A percentile compares a stretch with the other conserved stretches of the same genome.
Conservation (phyloP, 495 filamentous ascomycete genomes). For the Neurospora sp. region DNA sequence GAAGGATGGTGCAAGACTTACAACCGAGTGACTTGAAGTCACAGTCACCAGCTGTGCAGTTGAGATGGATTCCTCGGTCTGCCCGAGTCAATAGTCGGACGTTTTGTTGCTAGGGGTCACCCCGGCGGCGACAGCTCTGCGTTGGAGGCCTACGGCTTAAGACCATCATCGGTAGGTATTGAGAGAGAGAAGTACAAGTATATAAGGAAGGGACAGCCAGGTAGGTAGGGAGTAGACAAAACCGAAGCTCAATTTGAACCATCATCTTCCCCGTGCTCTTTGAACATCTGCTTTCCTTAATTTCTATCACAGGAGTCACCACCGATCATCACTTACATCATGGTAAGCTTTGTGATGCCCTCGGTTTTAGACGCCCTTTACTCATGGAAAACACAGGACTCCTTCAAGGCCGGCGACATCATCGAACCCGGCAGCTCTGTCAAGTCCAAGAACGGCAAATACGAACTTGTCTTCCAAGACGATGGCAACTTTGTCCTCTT, state of each 20-base stretch:
- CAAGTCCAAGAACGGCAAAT: not conserved
- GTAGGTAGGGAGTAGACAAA: not conserved
- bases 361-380: not conserved
- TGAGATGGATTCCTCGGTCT: not conserved
- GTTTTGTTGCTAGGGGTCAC: not conserved
- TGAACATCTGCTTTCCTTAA: not conserved
- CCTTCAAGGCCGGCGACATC: not conserved
- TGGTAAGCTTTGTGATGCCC: not conserved
- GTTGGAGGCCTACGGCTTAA: not conserved
- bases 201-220: not conserved
- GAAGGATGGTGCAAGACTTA: not conserved
- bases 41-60: not conserved
- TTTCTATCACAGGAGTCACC: not conserved
- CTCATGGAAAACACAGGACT: not conserved
- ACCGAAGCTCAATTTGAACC: not conserved
- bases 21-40: not conserved
- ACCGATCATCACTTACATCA: not conserved
- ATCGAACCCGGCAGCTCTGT: not conserved
- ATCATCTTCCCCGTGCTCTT: not conserved
- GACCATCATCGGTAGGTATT: not conserved
- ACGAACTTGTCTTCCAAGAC: not conserved
- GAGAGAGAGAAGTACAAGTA: not conserved
- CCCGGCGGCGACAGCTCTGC: not conserved
- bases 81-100: not conserved
- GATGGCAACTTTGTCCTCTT: not conserved